phyloP scores from a whole-genome alignment of 2,329 filamentous ascomycete genomes.

The Metarhizium brunneum region DNA sequence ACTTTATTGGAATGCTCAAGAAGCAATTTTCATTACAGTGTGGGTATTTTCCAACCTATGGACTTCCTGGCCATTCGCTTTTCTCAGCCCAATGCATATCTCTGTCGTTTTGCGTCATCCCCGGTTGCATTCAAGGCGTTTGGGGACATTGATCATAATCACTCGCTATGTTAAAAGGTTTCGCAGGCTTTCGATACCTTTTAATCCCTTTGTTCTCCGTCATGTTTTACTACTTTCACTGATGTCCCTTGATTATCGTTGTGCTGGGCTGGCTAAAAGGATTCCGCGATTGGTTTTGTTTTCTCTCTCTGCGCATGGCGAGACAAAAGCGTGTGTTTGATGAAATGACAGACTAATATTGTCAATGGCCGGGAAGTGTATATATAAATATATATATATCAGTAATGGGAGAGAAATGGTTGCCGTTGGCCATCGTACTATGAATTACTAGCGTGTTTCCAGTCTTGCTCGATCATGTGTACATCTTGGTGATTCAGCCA shows the following conservation, averaged over 20 bases:
- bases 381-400: not conserved
- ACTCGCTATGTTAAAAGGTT: conserved; percentile 13
- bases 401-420: not conserved
- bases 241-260: not conserved
- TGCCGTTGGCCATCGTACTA: not conserved
- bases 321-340: conserved; percentile 1
- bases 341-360: not conserved
- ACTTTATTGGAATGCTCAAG: not conserved
- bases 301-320: not conserved
- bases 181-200: conserved; percentile 16
- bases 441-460: not conserved
- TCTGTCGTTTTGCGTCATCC: not conserved
- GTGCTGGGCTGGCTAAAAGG: not conserved
- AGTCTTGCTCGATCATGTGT: no score
- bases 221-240: conserved; percentile 4
- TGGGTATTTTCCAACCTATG: not conserved
- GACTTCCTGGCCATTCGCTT: not conserved
- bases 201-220: not conserved
- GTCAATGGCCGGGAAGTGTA: not conserved
- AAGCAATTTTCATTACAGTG: not conserved
- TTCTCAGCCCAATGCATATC: not conserved
- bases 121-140: conserved; percentile 11
- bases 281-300: not conserved
- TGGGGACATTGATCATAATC: conserved; percentile 10
- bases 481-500: no score